Evolutionary conservation across 1,139 yeast species (phyloP).

Genomic region (Candida sp.): DNA sequence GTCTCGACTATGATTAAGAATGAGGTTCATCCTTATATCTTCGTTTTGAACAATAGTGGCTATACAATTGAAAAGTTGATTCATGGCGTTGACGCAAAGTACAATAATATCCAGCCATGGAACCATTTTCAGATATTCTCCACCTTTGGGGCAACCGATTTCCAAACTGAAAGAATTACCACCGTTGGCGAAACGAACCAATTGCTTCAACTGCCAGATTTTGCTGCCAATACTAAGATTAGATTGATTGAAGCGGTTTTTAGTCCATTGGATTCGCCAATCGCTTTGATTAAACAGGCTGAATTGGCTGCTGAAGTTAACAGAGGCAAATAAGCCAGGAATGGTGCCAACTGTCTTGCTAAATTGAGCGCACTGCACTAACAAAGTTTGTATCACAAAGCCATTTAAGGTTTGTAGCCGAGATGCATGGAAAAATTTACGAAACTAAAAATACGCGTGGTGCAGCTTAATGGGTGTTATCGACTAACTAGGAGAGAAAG

Average conservation of each 20-base stretch:
- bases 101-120: conserved; percentile 88
- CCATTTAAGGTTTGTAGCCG: too few relatives aligned
- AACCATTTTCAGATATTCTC: conserved; percentile 71
- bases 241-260: conserved; percentile 82
- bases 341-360: neutral
- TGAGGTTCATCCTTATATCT: conserved; percentile 80
- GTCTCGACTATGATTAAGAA: conserved; percentile 84
- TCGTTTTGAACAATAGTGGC: conserved; percentile 85
- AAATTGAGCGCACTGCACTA: too few relatives aligned
- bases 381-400: too few relatives aligned
- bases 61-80: conserved; percentile 90
- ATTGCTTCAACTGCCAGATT: conserved; percentile 56
- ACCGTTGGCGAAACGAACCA: conserved; percentile 71
- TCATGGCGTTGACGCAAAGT: conserved; percentile 77
- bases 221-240: conserved; percentile 65
- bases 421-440: too few relatives aligned
- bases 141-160: conserved; percentile 71
- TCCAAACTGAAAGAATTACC: conserved; percentile 57
- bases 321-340: conserved; percentile 19
- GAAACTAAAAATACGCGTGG: too few relatives aligned
- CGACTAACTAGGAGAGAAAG: too few relatives aligned
- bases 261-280: conserved; percentile 84
- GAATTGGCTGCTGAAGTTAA: conserved; percentile 74
- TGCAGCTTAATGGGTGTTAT: too few relatives aligned
- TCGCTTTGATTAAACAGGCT: conserved; percentile 67